Percentiles rank a stretch among this genome's conserved stretches.
phyloP scores from a whole-genome alignment of 257 asterid species.

The Solanum raphanifolium region DNA sequence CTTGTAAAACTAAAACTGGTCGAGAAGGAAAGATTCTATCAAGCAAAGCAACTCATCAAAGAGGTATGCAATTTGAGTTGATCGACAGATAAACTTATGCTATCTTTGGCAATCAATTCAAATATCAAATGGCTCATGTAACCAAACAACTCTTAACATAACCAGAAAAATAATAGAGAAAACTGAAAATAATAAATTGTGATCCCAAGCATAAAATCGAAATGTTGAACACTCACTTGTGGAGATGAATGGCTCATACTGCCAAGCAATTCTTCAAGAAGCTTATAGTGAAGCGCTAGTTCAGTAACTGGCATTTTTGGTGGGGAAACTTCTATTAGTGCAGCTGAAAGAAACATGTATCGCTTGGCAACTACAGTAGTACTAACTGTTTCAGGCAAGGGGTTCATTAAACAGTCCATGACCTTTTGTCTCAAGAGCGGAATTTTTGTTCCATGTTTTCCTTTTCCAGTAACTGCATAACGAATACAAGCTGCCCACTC shows the following conservation, averaged over 20 bases:
- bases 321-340: slow-evolving; percentile 77
- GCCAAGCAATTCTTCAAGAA: slow-evolving; percentile 78
- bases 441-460: slow-evolving; percentile 67
- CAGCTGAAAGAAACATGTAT: slow-evolving; percentile 85
- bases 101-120: neutral
- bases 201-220: neutral
- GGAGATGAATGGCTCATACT: slow-evolving; percentile 95
- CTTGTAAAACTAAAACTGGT: neutral
- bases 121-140: neutral
- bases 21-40: neutral
- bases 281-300: slow-evolving; percentile 51
- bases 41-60: neutral
- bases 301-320: slow-evolving; percentile 67
- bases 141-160: neutral
- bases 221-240: slow-evolving; percentile 50
- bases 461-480: slow-evolving; percentile 95
- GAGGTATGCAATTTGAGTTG: neutral
- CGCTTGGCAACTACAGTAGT: slow-evolving; percentile 86
- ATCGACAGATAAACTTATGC: neutral
- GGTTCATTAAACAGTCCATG: slow-evolving; percentile 82
- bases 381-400: slow-evolving; percentile 64
- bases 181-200: neutral
- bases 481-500: slow-evolving; percentile 96
- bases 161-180: neutral
- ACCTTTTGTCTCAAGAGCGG: slow-evolving; percentile 76